Percentiles rank a stretch among this genome's conserved stretches.
phyloP scores from a whole-genome alignment of 192 early-diverging fungal genomes.

The Umbelopsis ramanniana region DNA sequence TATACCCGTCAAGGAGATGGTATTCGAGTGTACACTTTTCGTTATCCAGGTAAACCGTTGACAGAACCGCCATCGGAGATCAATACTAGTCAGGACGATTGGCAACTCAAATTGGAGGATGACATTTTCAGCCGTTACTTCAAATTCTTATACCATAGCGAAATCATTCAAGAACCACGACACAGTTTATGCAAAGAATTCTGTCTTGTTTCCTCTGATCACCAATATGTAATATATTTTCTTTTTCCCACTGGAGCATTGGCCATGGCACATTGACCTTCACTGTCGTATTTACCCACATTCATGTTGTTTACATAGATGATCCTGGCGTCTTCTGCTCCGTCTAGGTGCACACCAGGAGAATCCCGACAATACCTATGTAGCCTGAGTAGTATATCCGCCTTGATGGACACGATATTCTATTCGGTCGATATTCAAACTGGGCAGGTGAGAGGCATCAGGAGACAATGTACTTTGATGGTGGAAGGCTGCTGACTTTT shows the following conservation, averaged over 20 bases:
- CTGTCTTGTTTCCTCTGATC: slow-evolving; percentile 62
- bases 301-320: slow-evolving; percentile 46
- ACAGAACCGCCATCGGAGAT: not conserved
- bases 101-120: slow-evolving; percentile 1
- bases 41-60: slow-evolving; percentile 6
- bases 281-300: not conserved
- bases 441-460: slow-evolving; percentile 52
- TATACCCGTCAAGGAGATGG: slow-evolving; percentile 46
- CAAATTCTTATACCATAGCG: slow-evolving; percentile 38
- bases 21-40: slow-evolving; percentile 41
- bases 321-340: slow-evolving; percentile 61
- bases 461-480: not conserved
- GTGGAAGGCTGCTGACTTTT: too few relatives aligned
- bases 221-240: slow-evolving; percentile 47
- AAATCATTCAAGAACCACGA: slow-evolving; percentile 36
- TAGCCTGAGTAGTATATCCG: slow-evolving; percentile 51
- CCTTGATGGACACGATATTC: slow-evolving; percentile 68
- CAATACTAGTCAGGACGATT: not conserved
- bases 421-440: slow-evolving; percentile 62
- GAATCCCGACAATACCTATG: slow-evolving; percentile 48
- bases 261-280: not conserved
- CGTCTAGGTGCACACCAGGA: slow-evolving; percentile 37
- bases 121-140: slow-evolving; percentile 46
- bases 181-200: slow-evolving; percentile 67
- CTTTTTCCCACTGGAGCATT: not conserved